Evolutionary conservation across 306 rosid species (phyloP).

Genomic region (Dryas alaskensis): DNA sequence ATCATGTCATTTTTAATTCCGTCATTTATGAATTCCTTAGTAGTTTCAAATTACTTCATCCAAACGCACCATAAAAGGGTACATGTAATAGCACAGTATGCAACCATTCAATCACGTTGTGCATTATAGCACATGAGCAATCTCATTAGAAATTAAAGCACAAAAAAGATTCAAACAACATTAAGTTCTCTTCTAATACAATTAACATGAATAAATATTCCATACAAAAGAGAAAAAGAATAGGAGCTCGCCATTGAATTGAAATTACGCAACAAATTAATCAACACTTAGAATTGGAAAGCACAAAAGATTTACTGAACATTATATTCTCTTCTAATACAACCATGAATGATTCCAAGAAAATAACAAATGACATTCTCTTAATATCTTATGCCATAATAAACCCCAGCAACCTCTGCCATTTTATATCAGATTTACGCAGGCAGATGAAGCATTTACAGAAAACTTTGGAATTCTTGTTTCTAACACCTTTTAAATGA

Average conservation of each 20-base stretch:
- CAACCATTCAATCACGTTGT: not conserved
- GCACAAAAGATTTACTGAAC: too few species aligned
- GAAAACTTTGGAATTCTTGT: not conserved
- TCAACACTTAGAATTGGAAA: not conserved
- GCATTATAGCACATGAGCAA: not conserved
- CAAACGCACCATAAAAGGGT: not conserved
- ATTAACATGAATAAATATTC: not conserved
- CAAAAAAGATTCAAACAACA: not conserved
- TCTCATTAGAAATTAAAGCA: not conserved
- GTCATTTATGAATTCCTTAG: too few species aligned
- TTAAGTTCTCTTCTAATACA: not conserved
- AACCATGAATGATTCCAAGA: not conserved
- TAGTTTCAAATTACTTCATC: too few species aligned
- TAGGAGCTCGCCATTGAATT: not conserved
- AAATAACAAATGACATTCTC: not conserved
- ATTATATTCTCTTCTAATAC: not conserved
- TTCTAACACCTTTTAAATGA: not conserved
- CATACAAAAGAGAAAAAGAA: not conserved
- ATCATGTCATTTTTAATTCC: too few species aligned
- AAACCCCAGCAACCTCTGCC: not conserved
- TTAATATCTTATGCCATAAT: not conserved
- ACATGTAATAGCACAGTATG: not conserved
- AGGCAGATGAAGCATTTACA: not conserved
- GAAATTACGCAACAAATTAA: not conserved
- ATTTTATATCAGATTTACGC: not conserved